These are phyloP conservation scores for Boletus pseudo-olivaceus DNA, from an alignment of 768 basidiomycete genomes.

Conservation along the genomic window DNA sequence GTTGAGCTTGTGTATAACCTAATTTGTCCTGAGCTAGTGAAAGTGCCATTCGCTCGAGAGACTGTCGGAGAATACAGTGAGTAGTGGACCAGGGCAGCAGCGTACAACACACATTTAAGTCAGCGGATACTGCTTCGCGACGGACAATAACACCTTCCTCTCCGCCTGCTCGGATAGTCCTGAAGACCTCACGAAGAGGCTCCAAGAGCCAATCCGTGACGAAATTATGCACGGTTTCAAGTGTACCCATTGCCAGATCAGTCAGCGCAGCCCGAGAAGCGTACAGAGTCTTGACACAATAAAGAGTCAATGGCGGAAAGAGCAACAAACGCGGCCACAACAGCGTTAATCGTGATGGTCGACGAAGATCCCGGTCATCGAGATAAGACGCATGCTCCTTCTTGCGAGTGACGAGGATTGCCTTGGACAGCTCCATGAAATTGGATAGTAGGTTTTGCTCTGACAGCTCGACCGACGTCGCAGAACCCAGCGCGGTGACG, in stretches of 20 bases:
- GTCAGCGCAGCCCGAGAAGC: constrained; percentile 56
- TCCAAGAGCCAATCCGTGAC: constrained; percentile 81
- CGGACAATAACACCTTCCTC: constrained; percentile 74
- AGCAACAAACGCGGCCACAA: constrained; percentile 83
- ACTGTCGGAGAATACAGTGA: constrained; percentile 43
- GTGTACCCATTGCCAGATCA: constrained; percentile 54
- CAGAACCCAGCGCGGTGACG: constrained; percentile 13
- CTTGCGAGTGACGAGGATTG: constrained; percentile 27
- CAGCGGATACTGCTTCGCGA: constrained; percentile 78
- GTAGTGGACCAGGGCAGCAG: neutral
- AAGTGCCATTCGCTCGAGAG: constrained; percentile 89
- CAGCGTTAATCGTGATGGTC: constrained; percentile 65
- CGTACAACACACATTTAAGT: constrained; percentile 61
- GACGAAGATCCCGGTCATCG: constrained; percentile 42
- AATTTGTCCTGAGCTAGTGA: constrained; percentile 82
- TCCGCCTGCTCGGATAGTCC: constrained; percentile 79
- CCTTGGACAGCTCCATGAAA: constrained; percentile 17
- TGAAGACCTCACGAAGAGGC: constrained; percentile 76
- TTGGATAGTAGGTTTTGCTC: constrained; percentile 10
- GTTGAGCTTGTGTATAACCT: constrained; percentile 56
- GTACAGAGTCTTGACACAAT: constrained; percentile 49
- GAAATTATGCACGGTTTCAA: constrained; percentile 70
- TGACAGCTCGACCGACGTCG: constrained; percentile 12
- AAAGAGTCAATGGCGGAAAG: constrained; percentile 63
- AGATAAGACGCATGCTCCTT: constrained; percentile 30